Evolutionary conservation across 805 yeast genomes (phyloP).

Genomic region (Yarrowia yakushimensis): DNA sequence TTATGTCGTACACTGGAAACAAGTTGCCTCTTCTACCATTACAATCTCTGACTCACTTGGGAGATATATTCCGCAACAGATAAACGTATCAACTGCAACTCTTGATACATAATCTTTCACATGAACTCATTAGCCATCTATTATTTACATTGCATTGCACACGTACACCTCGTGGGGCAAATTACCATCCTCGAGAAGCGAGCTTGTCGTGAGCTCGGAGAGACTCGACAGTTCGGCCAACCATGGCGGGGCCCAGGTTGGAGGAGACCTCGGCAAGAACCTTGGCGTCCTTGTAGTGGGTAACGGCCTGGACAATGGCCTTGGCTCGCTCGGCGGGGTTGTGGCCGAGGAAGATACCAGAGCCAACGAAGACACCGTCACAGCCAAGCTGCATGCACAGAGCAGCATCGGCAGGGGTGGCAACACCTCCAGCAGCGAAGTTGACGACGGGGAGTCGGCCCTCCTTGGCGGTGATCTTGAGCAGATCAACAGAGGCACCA

Average conservation of each 20-base stretch:
- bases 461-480: slow-evolving; percentile 46
- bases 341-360: slow-evolving; percentile 72
- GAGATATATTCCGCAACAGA: too few species aligned
- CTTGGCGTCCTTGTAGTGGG: slow-evolving; percentile 60
- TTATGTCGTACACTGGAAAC: too few species aligned
- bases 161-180: neutral
- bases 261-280: slow-evolving; percentile 62
- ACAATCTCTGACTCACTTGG: neutral
- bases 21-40: too few species aligned
- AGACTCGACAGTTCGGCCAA: slow-evolving; percentile 59
- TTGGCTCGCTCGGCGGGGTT: slow-evolving; percentile 70
- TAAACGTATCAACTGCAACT: too few species aligned
- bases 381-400: slow-evolving; percentile 77
- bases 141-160: slow-evolving; percentile 24
- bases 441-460: slow-evolving; percentile 78
- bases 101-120: neutral
- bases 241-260: slow-evolving; percentile 73
- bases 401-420: slow-evolving; percentile 86
- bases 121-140: slow-evolving; percentile 21
- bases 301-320: slow-evolving; percentile 78
- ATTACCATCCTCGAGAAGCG: slow-evolving; percentile 29
- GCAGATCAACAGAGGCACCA: slow-evolving; percentile 56
- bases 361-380: slow-evolving; percentile 74
- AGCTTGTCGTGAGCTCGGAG: slow-evolving; percentile 43
- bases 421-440: slow-evolving; percentile 87